phyloP scores from a whole-genome alignment of 148 eudicot species.

The Tetragonia tetragonoides region DNA sequence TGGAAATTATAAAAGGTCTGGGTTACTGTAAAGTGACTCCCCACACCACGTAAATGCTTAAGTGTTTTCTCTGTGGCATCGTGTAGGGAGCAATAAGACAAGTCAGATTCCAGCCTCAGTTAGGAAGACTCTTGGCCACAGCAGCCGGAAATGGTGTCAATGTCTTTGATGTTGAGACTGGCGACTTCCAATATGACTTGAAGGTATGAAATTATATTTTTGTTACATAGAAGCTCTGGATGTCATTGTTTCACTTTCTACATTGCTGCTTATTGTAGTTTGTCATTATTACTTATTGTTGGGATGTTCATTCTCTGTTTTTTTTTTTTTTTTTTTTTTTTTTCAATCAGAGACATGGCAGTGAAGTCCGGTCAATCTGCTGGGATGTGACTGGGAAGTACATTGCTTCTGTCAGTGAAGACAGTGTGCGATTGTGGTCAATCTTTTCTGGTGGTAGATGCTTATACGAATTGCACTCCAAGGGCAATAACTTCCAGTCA shows the following conservation, averaged over 20 bases:
- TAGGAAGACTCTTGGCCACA: constrained; percentile 42
- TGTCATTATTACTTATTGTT: neutral
- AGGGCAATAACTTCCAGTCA: constrained; percentile 36
- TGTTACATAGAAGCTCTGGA: neutral
- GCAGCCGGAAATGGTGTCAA: constrained; percentile 36
- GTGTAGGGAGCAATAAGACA: constrained; percentile 42
- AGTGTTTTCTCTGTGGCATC: neutral
- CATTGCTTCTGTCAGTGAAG: constrained; percentile 49
- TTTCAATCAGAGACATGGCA: constrained; percentile 39
- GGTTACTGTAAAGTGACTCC: neutral
- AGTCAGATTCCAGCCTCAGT: constrained; percentile 49
- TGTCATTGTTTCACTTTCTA: neutral
- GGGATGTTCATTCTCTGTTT: neutral
- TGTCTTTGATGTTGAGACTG: constrained; percentile 42
- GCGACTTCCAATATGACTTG: constrained; percentile 17
- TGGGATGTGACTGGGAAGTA: constrained; percentile 51
- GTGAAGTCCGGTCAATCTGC: constrained; percentile 41
- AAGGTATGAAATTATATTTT: constrained; percentile 16
- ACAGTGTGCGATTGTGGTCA: constrained; percentile 50
- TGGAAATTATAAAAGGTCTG: neutral
- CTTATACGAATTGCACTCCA: constrained; percentile 35
- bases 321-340: neutral
- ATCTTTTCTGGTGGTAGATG: constrained; percentile 27
- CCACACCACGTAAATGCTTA: neutral
- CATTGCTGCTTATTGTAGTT: neutral